Evolutionary conservation across 2,329 filamentous ascomycete species (phyloP), one percentile per base, ranked within the genome.

Genomic region (Fusarium vanettenii): DNA sequence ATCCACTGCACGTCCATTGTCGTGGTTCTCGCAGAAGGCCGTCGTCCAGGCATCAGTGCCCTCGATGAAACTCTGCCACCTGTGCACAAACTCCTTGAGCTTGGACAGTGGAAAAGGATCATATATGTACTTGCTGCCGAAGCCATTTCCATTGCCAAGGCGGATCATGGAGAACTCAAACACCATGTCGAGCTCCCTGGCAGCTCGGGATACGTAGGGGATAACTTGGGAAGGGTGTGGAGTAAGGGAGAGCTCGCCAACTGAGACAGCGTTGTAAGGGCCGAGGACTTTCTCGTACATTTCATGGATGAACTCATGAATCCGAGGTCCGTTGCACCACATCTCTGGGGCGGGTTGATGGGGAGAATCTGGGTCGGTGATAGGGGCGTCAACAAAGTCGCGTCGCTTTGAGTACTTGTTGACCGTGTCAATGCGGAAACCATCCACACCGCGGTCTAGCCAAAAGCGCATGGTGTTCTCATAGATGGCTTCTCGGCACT

Each of bases 391-490:
- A 0, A 86, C 87, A 63, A 90, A 89, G 0, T 83, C 84, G 2
- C 87, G 87, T 0, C 86, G 86, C 78, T 93, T 93, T 27, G 43
- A 52, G 25, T 48, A 88, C 79, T 76, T 67, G 10, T 93, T 93
- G 80, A 93, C 91, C 0, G 91, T 91, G 78, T 94, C 92, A 81
- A 93, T 89, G 13, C 92, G 87, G 82, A 93, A 94, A 3, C 92
- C 92, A 60, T 91, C 89, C 0, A 92, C 90, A 6, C 93, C 93
- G 29, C 89, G 89, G 61, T 93, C 85, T 1, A 95, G 87, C 94
- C 94, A 96, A 80, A 95, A 95, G 20, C 88, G 87, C 88, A 95
- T 92, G 8, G 92, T 90, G 7, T 92, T 88, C 27, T 87, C 86
- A 79, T 94, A 92, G 5, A 94, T 90, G 1, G 92, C 93, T 14